Evolutionary conservation across 345 rosid species (phyloP), one percentile per base, ranked within the genome.

Genomic region (Lenwebbia sp.): DNA sequence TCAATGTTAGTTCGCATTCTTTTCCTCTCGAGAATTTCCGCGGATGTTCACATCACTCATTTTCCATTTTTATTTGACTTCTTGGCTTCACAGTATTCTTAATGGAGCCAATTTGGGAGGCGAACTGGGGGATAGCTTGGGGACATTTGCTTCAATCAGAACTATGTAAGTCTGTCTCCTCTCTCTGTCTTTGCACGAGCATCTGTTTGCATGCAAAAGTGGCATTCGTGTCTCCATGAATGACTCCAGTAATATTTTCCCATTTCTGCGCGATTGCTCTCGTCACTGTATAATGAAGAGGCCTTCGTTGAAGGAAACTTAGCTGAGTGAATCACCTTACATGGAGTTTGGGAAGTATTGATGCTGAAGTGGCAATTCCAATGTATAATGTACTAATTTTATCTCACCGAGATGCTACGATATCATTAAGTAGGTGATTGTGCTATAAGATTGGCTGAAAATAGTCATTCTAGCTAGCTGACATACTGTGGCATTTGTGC

Each of bases 91-190:
- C 89, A 96, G 99, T 91, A 87, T 88, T 88, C 93, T 98, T 51
- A 95, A 91, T 92, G 99, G 94, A 75, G 98, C 99, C 62, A 96
- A 95, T 90, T 92, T 98, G 94, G 93, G 94, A 90, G 99, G 99
- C 88, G 94, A 92, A 91, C 93, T 98, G 84, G 99, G 99, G 44
- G 92, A 94, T 65, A 87, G 74, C 92, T 93, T 98, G 87, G 90
- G 89, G 54, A 82, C 65, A 82, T 96, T 98, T 88, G 54, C 94
- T 90, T 94, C 99, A 52, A 96, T 98, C 88, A 91, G 81, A 88
- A 84, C 91, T 88, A 93, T 98, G 99, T 98, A 93, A 93, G 97
- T 85, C 47, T 28, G 44, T 51, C 54, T 17, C 74, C 76, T 54
- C 28, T 49, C 86, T 78, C 53, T 41, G 82, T 54, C 25, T 87